These are phyloP conservation scores for Backusella parvicylindrica DNA, from an alignment of 192 early-diverging fungal species.

Conservation along the genomic window DNA sequence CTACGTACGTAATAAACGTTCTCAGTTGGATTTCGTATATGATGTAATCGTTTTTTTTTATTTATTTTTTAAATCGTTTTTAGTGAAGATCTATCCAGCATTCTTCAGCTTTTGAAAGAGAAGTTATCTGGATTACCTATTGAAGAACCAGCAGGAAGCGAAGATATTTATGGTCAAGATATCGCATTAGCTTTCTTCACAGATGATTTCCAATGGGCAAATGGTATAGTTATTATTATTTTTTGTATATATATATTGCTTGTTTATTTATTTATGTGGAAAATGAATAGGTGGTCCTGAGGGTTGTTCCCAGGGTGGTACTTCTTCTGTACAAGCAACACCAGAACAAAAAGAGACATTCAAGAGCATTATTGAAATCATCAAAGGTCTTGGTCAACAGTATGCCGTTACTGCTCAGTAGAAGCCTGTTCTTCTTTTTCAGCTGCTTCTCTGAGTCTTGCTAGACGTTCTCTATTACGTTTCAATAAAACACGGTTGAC, in stretches of 20 bases:
- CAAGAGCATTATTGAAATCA: constrained; percentile 14
- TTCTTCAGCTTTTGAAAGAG: constrained; percentile 6
- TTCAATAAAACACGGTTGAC: constrained; percentile 47
- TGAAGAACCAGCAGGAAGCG: constrained; percentile 30
- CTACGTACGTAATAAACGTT: constrained; percentile 15
- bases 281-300: constrained; percentile 30
- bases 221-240: constrained; percentile 8
- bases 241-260: not conserved
- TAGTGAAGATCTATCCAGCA: constrained; percentile 17
- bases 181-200: constrained; percentile 26
- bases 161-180: constrained; percentile 37
- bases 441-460: constrained; percentile 15
- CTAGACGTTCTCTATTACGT: constrained; percentile 38
- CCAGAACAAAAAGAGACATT: constrained; percentile 30
- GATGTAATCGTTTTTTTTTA: not conserved
- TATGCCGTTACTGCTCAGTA: constrained; percentile 18
- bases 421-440: not conserved
- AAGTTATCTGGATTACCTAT: constrained; percentile 13
- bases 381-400: constrained; percentile 15
- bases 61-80: not conserved
- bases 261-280: constrained; percentile 1
- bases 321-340: constrained; percentile 26
- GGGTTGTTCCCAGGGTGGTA: constrained; percentile 14
- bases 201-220: constrained; percentile 37
- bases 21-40: not conserved